These are phyloP conservation scores for Aureobasidium sp. DNA, from an alignment of 2,329 filamentous ascomycete genomes.

Conservation along the genomic window DNA sequence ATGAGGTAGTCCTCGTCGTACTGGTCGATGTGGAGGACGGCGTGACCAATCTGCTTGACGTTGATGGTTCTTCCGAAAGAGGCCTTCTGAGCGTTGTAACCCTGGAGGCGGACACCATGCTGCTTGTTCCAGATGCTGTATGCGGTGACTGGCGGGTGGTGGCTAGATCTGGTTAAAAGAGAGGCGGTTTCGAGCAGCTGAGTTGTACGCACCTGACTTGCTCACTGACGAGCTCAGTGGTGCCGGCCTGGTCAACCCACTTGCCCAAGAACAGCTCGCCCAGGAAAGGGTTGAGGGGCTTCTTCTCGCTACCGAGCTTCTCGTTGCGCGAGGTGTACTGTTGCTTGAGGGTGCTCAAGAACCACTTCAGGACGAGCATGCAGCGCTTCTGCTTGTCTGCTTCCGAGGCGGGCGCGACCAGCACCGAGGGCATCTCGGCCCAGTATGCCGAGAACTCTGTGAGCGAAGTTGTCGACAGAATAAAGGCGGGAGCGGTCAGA, in stretches of 20 bases:
- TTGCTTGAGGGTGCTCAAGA: slow-evolving; percentile 84
- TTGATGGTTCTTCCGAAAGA: slow-evolving; percentile 91
- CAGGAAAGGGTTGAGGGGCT: slow-evolving; percentile 91
- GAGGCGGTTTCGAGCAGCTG: background rate
- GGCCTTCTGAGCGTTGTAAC: slow-evolving; percentile 94
- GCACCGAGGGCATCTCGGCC: slow-evolving; percentile 52
- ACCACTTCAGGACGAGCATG: slow-evolving; percentile 90
- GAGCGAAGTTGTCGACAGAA: slow-evolving; percentile 46
- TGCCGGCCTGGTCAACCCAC: slow-evolving; percentile 76
- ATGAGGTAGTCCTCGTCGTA: slow-evolving; percentile 73
- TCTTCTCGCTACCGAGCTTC: slow-evolving; percentile 84
- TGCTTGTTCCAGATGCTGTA: slow-evolving; percentile 85
- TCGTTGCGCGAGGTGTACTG: slow-evolving; percentile 70
- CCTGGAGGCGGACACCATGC: slow-evolving; percentile 65
- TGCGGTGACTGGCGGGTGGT: slow-evolving; percentile 90
- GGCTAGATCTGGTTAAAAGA: slow-evolving; percentile 34
- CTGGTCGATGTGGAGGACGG: slow-evolving; percentile 64
- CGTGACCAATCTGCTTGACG: slow-evolving; percentile 71
- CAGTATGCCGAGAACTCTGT: slow-evolving; percentile 50
- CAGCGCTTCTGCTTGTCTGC: slow-evolving; percentile 72
- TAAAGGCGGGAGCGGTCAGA: slow-evolving; percentile 48
- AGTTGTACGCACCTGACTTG: slow-evolving; percentile 61
- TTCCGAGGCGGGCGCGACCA: slow-evolving; percentile 75
- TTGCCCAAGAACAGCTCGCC: slow-evolving; percentile 88
- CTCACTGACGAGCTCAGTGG: slow-evolving; percentile 81